Evolutionary conservation across 2,329 filamentous ascomycete species (phyloP), one percentile per base, ranked within the genome.

Genomic region (Fusarium penzigii): DNA sequence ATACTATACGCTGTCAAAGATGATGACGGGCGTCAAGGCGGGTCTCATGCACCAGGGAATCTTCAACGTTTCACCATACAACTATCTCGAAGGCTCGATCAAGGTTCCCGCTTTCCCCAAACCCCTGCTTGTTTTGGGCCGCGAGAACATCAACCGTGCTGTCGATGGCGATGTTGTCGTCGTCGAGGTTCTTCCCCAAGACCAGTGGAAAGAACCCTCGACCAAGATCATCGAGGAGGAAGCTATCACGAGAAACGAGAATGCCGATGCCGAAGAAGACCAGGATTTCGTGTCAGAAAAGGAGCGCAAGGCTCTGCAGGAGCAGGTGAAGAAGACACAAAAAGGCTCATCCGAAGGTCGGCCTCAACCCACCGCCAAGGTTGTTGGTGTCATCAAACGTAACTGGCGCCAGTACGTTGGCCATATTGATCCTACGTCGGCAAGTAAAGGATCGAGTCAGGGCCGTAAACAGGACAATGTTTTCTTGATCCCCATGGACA

Each of bases 331-430:
- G 75, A 88, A 86, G 67, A 88, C 87, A 1, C 93, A 97, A 63
- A 88, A 85, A 47, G 87, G 88, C 66, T 84, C 78, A 48, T 81
- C 82, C 1, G 92, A 97, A 71, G 87, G 87, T 42, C 84, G 85
- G 45, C 85, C 90, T 3, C 92, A 97, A 64, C 94, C 94, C 7
- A 97, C 94, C 7, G 94, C 93, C 25, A 90, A 84, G 68, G 89
- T 99, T 12, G 91, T 97, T 7, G 94, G 94, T 44, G 81, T 97
- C 20, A 84, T 96, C 68, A 97, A 96, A 75, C 85, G 94, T 47
- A 97, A 97, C 71, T 99, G 94, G 94, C 84, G 94, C 55, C 95
- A 97, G 72, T 97, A 97, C 64, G 94, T 99, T 56, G 94, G 94
- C 2, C 92, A 97, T 68, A 88, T 99, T 51, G 94, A 99, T 68